phyloP scores from a whole-genome alignment of 257 asterid genomes.

The Nyctanthes arbortristis region DNA sequence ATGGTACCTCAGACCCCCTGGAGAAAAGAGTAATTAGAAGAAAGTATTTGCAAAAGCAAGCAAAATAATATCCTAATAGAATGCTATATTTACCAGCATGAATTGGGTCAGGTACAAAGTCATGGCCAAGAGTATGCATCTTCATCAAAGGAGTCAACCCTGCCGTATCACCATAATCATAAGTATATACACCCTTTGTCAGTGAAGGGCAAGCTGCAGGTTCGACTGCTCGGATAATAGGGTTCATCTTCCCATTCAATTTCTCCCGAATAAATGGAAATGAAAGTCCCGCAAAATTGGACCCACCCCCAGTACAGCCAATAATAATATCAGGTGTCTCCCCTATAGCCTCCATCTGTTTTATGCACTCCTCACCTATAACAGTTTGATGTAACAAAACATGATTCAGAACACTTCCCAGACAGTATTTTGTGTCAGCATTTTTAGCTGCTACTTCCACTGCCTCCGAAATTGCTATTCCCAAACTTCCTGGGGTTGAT shows the following conservation, averaged over 20 bases:
- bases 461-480: slow-evolving; percentile 96
- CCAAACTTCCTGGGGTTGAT: slow-evolving; percentile 86
- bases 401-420: slow-evolving; percentile 95
- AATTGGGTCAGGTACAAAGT: slow-evolving; percentile 89
- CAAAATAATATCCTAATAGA: not conserved
- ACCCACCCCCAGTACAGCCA: slow-evolving; percentile 96
- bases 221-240: slow-evolving; percentile 75
- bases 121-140: slow-evolving; percentile 98
- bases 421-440: slow-evolving; percentile 71
- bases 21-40: not conserved
- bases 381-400: slow-evolving; percentile 84
- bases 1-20: slow-evolving; percentile 94
- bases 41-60: not conserved
- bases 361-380: slow-evolving; percentile 93
- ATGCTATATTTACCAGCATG: slow-evolving; percentile 63
- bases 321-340: slow-evolving; percentile 89
- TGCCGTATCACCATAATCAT: slow-evolving; percentile 91
- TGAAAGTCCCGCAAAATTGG: slow-evolving; percentile 90
- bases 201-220: slow-evolving; percentile 95
- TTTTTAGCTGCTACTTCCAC: slow-evolving; percentile 79
- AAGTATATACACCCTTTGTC: slow-evolving; percentile 88
- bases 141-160: slow-evolving; percentile 98
- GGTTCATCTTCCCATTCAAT: slow-evolving; percentile 69
- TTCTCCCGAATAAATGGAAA: slow-evolving; percentile 90
- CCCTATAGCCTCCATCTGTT: slow-evolving; percentile 82